Conservation (phyloP, 2,329 filamentous ascomycete genomes). For the Nannizziopsis barbatae region DNA sequence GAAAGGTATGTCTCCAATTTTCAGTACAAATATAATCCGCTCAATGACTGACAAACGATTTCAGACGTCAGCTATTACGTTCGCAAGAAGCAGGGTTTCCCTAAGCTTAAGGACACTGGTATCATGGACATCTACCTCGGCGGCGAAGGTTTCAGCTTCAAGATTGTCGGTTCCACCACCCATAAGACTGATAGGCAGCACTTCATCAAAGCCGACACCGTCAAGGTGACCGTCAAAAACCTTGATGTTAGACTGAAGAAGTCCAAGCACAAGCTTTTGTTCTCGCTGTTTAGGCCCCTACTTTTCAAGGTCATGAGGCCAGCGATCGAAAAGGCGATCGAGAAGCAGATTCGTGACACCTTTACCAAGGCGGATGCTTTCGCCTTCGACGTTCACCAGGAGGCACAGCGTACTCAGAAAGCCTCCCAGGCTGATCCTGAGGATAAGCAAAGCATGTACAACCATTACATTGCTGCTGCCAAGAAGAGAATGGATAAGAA, state of each 20-base stretch:
- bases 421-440: conserved; percentile 59
- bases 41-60: not conserved
- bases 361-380: conserved; percentile 64
- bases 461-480: conserved; percentile 64
- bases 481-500: conserved; percentile 63
- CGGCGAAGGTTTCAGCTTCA: conserved; percentile 81
- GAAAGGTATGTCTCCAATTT: conserved; percentile 30
- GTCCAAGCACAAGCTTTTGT: conserved; percentile 89
- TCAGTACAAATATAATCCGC: not conserved
- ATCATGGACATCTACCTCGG: conserved; percentile 79
- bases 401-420: conserved; percentile 62
- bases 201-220: conserved; percentile 91
- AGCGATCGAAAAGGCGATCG: conserved; percentile 72
- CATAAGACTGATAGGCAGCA: conserved; percentile 63
- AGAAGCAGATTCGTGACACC: conserved; percentile 78
- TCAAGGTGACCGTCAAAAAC: conserved; percentile 69
- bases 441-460: conserved; percentile 70
- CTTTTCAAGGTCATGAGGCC: conserved; percentile 75
- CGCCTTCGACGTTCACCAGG: conserved; percentile 65
- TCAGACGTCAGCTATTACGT: conserved; percentile 84
- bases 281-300: conserved; percentile 74
- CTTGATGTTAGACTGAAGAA: conserved; percentile 83
- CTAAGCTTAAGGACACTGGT: conserved; percentile 73
- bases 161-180: conserved; percentile 73
- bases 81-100: conserved; percentile 90